These are phyloP conservation scores for Colletotrichum sp. DNA, from an alignment of 2,329 filamentous ascomycete species.

Conservation along the genomic window DNA sequence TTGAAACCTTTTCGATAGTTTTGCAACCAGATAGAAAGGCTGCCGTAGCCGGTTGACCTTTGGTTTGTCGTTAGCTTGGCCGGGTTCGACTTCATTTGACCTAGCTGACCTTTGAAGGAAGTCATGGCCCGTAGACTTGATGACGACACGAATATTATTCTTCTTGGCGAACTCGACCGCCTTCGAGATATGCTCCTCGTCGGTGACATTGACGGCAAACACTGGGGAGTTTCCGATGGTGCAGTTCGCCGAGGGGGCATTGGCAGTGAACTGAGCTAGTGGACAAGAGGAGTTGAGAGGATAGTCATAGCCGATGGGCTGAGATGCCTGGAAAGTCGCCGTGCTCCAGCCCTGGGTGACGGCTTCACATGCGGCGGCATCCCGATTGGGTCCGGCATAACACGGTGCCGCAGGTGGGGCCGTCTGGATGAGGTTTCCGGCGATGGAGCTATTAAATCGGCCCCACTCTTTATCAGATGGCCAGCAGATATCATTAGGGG, in stretches of 20 bases:
- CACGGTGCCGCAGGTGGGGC: slow-evolving; percentile 46
- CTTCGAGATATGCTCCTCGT: not conserved
- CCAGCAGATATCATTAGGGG: slow-evolving; percentile 52
- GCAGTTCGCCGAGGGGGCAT: slow-evolving; percentile 27
- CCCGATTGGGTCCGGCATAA: not conserved
- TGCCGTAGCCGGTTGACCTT: slow-evolving; percentile 55
- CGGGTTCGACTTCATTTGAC: not conserved
- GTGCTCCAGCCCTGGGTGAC: not conserved
- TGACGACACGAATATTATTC: slow-evolving; percentile 46
- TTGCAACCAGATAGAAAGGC: slow-evolving; percentile 36
- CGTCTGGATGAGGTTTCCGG: slow-evolving; percentile 54
- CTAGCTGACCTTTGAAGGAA: slow-evolving; percentile 7
- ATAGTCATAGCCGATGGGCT: slow-evolving; percentile 1
- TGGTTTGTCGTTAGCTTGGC: not conserved
- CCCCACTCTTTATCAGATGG: slow-evolving; percentile 50
- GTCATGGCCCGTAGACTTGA: slow-evolving; percentile 36
- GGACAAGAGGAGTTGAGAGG: not conserved
- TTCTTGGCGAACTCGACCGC: slow-evolving; percentile 35
- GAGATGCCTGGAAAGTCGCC: not conserved
- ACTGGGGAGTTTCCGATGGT: slow-evolving; percentile 44
- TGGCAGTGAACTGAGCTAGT: not conserved
- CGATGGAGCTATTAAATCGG: slow-evolving; percentile 53
- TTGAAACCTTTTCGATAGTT: slow-evolving; percentile 38
- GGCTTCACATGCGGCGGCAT: not conserved
- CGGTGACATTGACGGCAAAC: not conserved